Evolutionary conservation across 176 grass and related monocot species (phyloP).

Genomic region (Rhynchospora pubera): DNA sequence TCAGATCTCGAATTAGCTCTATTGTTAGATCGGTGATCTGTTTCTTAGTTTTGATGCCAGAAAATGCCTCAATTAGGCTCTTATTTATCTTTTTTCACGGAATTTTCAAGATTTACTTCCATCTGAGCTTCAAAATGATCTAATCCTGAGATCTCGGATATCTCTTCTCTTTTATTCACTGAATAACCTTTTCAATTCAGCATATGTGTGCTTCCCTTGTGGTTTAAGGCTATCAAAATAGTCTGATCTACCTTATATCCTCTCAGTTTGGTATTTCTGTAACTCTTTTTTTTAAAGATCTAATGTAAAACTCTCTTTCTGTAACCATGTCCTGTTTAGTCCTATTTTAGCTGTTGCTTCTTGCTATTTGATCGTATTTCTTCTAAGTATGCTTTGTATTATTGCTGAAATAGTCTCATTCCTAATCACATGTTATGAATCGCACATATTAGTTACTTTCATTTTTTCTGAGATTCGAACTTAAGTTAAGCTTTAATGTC

Average conservation of each 20-base stretch:
- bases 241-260: not conserved
- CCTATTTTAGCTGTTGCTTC: not conserved
- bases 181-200: not conserved
- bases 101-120: not conserved
- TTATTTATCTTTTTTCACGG: not conserved
- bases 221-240: not conserved
- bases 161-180: slow-evolving; percentile 30
- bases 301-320: not conserved
- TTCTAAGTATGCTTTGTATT: not conserved
- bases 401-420: not conserved
- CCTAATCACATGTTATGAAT: not conserved
- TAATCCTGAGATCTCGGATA: not conserved
- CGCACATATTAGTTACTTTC: not conserved
- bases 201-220: not conserved
- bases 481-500: not conserved
- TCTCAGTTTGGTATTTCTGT: not conserved
- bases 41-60: not conserved
- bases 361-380: not conserved
- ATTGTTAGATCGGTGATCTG: not conserved
- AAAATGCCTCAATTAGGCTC: not conserved
- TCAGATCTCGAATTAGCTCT: not conserved
- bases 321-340: not conserved
- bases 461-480: not conserved
- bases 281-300: not conserved
- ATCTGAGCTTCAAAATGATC: not conserved